phyloP scores from a whole-genome alignment of 108 stramenopile species.

The Cyclotella kingstonii region DNA sequence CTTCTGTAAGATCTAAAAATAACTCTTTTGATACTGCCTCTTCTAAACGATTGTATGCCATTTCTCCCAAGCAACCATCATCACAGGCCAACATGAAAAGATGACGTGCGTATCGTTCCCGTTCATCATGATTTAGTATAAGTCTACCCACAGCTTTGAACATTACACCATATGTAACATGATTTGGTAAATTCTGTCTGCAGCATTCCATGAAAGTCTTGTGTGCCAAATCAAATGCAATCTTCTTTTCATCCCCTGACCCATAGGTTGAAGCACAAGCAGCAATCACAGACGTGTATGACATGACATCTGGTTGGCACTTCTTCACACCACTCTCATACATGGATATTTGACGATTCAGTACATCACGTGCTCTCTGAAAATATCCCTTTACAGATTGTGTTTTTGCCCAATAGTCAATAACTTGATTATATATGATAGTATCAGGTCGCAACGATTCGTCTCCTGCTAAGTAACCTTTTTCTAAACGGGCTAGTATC shows the following conservation, averaged over 20 bases:
- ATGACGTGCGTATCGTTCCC: slow-evolving; percentile 36
- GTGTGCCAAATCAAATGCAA: slow-evolving; percentile 67
- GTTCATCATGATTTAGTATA: slow-evolving; percentile 28
- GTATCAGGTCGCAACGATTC: slow-evolving; percentile 48
- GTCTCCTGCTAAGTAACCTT: slow-evolving; percentile 37
- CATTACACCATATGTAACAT: slow-evolving; percentile 83
- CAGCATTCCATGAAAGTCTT: slow-evolving; percentile 60
- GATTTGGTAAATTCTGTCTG: slow-evolving; percentile 50
- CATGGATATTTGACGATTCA: slow-evolving; percentile 67
- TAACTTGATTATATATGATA: slow-evolving; percentile 73
- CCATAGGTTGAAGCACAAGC: slow-evolving; percentile 54
- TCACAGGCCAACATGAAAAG: slow-evolving; percentile 44
- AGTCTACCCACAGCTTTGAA: slow-evolving; percentile 66
- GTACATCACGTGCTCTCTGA: slow-evolving; percentile 56
- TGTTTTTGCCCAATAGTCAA: slow-evolving; percentile 68
- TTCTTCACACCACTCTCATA: slow-evolving; percentile 22
- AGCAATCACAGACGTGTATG: slow-evolving; percentile 64
- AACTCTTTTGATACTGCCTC: slow-evolving; percentile 45
- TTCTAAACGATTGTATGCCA: slow-evolving; percentile 56
- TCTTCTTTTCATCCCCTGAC: slow-evolving; percentile 27
- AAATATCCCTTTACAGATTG: slow-evolving; percentile 43
- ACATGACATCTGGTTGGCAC: slow-evolving; percentile 73
- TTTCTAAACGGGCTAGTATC: slow-evolving; percentile 50
- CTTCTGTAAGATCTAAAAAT: slow-evolving; percentile 52
- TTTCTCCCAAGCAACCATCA: slow-evolving; percentile 65